phyloP scores from a whole-genome alignment of 495 filamentous ascomycete species.

The Ascobolus immersus region DNA sequence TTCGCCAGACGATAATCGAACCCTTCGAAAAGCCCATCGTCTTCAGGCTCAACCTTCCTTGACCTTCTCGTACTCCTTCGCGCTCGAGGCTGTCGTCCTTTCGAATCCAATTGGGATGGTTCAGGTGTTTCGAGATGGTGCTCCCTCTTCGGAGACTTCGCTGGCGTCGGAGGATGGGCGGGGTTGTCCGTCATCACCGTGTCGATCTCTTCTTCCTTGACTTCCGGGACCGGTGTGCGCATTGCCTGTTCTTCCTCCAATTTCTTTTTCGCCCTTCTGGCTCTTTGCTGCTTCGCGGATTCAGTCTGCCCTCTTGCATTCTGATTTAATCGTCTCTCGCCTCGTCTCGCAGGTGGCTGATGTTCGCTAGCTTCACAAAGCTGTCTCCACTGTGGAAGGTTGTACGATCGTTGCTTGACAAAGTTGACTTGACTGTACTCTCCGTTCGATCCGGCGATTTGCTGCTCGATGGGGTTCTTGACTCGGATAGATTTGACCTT shows the following conservation, averaged over 20 bases:
- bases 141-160: too few relatives aligned
- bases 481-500: conserved; percentile 73
- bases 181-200: conserved; percentile 25
- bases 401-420: conserved; percentile 83
- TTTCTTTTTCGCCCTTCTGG: conserved; percentile 11
- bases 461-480: conserved; percentile 91
- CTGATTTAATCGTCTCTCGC: conserved; percentile 61
- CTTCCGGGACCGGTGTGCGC: conserved; percentile 11
- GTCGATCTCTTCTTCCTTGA: conserved; percentile 25
- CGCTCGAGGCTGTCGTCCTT: conserved; percentile 26
- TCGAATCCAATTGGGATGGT: conserved; percentile 4
- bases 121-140: too few relatives aligned
- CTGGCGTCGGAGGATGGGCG: conserved; percentile 7
- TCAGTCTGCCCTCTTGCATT: too few relatives aligned
- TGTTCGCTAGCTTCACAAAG: conserved; percentile 81
- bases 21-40: conserved; percentile 62
- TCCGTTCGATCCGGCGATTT: conserved; percentile 81
- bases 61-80: conserved; percentile 44
- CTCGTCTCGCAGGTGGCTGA: conserved; percentile 80
- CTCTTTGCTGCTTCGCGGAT: conserved; percentile 3
- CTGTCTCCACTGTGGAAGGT: conserved; percentile 80
- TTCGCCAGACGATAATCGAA: conserved; percentile 75
- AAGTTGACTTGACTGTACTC: conserved; percentile 92
- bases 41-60: conserved; percentile 46
- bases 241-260: conserved; percentile 15